phyloP scores from a whole-genome alignment of 2,329 filamentous ascomycete genomes.

The Leptographium procerum region DNA sequence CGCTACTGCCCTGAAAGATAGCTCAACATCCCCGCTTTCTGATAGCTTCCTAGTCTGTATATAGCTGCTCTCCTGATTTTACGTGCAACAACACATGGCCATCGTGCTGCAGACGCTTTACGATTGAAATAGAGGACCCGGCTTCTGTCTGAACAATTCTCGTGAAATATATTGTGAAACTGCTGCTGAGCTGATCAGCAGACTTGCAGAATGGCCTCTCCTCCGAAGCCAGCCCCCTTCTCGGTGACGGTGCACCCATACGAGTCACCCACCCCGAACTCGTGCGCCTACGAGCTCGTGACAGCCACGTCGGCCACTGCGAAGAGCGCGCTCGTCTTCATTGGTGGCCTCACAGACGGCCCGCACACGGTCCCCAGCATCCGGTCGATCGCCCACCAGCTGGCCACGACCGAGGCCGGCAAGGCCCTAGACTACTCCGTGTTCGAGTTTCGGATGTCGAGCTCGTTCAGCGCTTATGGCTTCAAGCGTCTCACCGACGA shows the following conservation, averaged over 20 bases:
- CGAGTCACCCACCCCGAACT: slow-evolving; percentile 12
- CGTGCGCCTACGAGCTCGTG: slow-evolving; percentile 17
- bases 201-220: not conserved
- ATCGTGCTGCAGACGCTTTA: no score
- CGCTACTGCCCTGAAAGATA: not conserved
- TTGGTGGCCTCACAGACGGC: slow-evolving; percentile 60
- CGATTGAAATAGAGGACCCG: no score
- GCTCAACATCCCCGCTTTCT: not conserved
- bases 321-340: slow-evolving; percentile 52
- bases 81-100: not conserved
- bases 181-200: not conserved
- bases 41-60: not conserved
- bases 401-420: slow-evolving; percentile 24
- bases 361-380: slow-evolving; percentile 53
- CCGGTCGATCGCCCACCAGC: slow-evolving; percentile 30
- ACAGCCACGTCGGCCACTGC: slow-evolving; percentile 6
- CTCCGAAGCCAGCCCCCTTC: slow-evolving; percentile 7
- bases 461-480: slow-evolving; percentile 42
- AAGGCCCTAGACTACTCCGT: slow-evolving; percentile 34
- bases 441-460: slow-evolving; percentile 44
- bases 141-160: not conserved
- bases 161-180: not conserved
- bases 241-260: slow-evolving; percentile 17
- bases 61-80: not conserved
- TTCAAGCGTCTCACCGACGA: slow-evolving; percentile 38